Conservation (phyloP, 2,329 filamentous ascomycete species). For the Coleophoma crateriformis region DNA sequence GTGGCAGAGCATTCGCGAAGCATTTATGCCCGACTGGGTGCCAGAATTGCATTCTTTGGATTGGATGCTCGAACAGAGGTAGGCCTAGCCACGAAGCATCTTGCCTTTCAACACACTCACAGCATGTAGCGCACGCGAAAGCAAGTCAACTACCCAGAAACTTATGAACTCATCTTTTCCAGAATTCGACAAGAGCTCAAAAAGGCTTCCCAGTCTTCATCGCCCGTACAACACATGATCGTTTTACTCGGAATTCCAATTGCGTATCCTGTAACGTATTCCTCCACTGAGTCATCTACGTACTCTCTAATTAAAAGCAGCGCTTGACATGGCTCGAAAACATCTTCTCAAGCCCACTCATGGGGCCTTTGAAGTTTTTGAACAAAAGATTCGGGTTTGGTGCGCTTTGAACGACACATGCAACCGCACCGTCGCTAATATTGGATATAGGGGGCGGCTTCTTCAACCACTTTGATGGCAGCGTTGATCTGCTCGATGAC, state of each 20-base stretch:
- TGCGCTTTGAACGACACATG: conserved; percentile 17
- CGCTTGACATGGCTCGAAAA: conserved; percentile 97
- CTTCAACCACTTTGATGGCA: conserved; percentile 93
- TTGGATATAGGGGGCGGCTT: conserved; percentile 57
- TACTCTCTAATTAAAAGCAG: conserved; percentile 27
- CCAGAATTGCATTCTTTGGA: conserved; percentile 77
- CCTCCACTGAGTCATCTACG: conserved; percentile 28
- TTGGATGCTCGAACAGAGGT: conserved; percentile 86
- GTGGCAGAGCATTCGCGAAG: conserved; percentile 84
- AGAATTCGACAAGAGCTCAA: conserved; percentile 69
- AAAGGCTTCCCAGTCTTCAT: conserved; percentile 52
- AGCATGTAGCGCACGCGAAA: conserved; percentile 65
- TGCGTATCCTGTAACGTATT: conserved; percentile 66
- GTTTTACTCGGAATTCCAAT: conserved; percentile 83
- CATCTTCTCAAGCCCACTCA: conserved; percentile 77
- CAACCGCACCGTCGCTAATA: neutral
- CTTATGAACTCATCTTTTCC: conserved; percentile 78
- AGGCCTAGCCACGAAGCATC: conserved; percentile 31
- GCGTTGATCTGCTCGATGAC: conserved; percentile 86
- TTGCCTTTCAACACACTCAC: neutral
- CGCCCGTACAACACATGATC: conserved; percentile 83
- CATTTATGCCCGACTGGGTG: conserved; percentile 78
- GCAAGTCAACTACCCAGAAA: conserved; percentile 91
- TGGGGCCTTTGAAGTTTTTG: conserved; percentile 82
- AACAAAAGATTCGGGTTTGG: conserved; percentile 84